Conservation (phyloP, 2,329 filamentous ascomycete genomes). For the Aspergillus udagawae region DNA sequence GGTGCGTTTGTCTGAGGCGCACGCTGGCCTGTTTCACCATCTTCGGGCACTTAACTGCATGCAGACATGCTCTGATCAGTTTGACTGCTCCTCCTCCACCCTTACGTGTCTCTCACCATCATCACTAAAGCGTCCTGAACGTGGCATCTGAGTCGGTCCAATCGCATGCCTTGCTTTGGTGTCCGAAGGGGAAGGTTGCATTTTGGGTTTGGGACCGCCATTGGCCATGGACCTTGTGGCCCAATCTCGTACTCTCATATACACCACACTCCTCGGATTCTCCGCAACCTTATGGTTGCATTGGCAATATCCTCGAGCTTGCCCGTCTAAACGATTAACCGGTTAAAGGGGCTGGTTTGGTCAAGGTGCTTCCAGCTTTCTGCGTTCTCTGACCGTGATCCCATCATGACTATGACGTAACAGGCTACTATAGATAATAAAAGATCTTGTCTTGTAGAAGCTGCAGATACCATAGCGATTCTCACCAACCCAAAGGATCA, state of each 20-base stretch:
- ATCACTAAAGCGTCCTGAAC: not conserved
- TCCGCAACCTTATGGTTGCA: not conserved
- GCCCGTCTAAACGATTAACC: not conserved
- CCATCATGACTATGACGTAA: not conserved
- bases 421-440: not conserved
- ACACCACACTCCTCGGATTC: not conserved
- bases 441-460: not conserved
- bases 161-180: not conserved
- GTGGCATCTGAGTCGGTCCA: not conserved
- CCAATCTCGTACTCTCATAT: not conserved
- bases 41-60: constrained; percentile 25
- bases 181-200: not conserved
- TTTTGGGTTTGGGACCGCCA: not conserved
- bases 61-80: constrained; percentile 12
- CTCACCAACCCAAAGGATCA: not conserved
- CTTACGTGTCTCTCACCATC: constrained; percentile 25
- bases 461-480: not conserved
- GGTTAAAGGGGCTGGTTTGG: not conserved
- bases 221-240: not conserved
- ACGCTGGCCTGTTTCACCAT: constrained; percentile 24
- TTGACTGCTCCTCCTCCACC: not conserved
- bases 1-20: not conserved
- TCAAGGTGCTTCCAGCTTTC: not conserved
- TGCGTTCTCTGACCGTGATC: not conserved
- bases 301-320: not conserved